Base-by-base conservation (phyloP, 768 basidiomycete genomes). In the Baorangia bicolor region DNA sequence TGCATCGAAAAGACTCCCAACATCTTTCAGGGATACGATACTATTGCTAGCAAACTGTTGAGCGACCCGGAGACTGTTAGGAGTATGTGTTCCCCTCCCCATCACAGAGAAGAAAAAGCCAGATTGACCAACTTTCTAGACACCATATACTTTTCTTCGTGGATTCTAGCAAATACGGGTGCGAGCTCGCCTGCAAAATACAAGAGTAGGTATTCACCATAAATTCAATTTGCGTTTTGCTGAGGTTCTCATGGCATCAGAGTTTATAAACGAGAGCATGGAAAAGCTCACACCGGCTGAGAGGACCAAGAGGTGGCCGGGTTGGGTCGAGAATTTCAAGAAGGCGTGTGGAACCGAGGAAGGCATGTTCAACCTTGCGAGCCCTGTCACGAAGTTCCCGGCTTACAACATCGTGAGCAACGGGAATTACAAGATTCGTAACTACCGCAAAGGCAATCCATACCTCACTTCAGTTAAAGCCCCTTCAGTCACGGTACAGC, bases 351-450 rank as follows among this genome's bases (percentile, higher is more conserved):
- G 4, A 43, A 44, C 35, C 5, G 51, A 55, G 20, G n/a, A 14
- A 5, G 51, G 13, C 21, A 37, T 55, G 13, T 20, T 53, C 12
- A 21, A 14, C 20, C 55, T 55, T 20, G 55, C 25, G 14, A 31
- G 5, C 16, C 12, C 55, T 16, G 3, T 10, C 7, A n/a, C n/a
- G n/a, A 27, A 21, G 8, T 44, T 56, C 7, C 31, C 53, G 2
- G 21, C 43, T 9, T 56, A 56, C 35, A 20, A 55, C 4, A 31
- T 56, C 30, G 55, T 55, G 18, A 25, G 2, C 11, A 2, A 38
- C 13, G 42, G 53, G 28, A 4, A 5, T 6, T 56, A 56, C 53
- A 45, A 21, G 35, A 56, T 56, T 25, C 55, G 43, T 2, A 56
- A 25, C 37, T 56, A 56, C 37, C 16, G 30, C 25, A 2, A 4